phyloP scores from a whole-genome alignment of 2,329 filamentous ascomycete species.

The Ophiostoma quercus region DNA sequence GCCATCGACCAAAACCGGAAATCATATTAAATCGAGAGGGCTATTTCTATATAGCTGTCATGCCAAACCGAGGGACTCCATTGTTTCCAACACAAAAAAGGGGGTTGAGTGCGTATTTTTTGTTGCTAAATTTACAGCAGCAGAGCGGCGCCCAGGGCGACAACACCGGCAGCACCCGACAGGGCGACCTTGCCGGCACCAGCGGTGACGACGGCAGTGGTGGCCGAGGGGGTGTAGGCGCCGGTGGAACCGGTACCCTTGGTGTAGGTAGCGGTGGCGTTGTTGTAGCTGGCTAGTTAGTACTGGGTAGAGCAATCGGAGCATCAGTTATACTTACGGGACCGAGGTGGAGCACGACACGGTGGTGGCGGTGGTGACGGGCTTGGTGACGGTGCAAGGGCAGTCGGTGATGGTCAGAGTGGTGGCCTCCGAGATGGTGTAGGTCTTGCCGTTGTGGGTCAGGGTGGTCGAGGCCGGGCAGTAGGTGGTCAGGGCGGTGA shows the following conservation, averaged over 20 bases:
- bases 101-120: neutral
- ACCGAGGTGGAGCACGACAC: slow-evolving; percentile 49
- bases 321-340: slow-evolving; percentile 42
- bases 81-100: slow-evolving; percentile 23
- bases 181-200: slow-evolving; percentile 54
- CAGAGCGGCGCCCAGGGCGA: slow-evolving; percentile 55
- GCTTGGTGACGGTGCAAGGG: slow-evolving; percentile 60
- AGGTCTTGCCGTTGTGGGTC: slow-evolving; percentile 60
- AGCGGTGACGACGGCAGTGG: slow-evolving; percentile 46
- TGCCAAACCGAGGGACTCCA: slow-evolving; percentile 14
- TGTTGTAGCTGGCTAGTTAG: slow-evolving; percentile 35
- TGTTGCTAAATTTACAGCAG: slow-evolving; percentile 48
- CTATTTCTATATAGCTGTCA: slow-evolving; percentile 9
- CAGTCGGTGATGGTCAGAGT: slow-evolving; percentile 61
- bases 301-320: neutral
- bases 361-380: slow-evolving; percentile 48
- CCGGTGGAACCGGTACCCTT: slow-evolving; percentile 33
- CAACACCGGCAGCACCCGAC: slow-evolving; percentile 56
- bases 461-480: slow-evolving; percentile 63
- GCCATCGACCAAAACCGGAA: slow-evolving; percentile 26
- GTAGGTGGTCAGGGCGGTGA: slow-evolving; percentile 64
- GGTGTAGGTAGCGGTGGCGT: slow-evolving; percentile 38
- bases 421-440: slow-evolving; percentile 63
- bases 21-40: slow-evolving; percentile 33
- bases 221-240: slow-evolving; percentile 36